Base-by-base conservation (phyloP, 2,329 filamentous ascomycete genomes). In the Fusarium lateritium region DNA sequence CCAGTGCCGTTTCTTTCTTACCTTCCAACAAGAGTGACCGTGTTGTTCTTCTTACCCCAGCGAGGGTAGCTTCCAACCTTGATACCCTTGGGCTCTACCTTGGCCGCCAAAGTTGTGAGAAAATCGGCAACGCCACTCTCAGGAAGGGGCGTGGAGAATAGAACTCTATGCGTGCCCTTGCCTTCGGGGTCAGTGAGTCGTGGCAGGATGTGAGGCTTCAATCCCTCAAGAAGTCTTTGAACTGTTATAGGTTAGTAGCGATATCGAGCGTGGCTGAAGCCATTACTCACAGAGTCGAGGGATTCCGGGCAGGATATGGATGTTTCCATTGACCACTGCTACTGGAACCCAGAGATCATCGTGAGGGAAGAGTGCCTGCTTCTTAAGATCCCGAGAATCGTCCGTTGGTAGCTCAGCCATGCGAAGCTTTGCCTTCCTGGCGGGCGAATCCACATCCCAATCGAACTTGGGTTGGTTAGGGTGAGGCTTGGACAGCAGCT, bases 21-120 rank as follows among this genome's bases (percentile, higher is more conserved):
- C 84, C 81, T 83, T 71, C 89, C 88, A 21, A 98, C 94, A 54
- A 99, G 83, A 13, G 95, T 98, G 47, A 98, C 94, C 0, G 94
- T 96, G 79, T 98, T 98, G 67, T 86, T 86, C 75, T 89, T 89
- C 84, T 93, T 95, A 7, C 92, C 93, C 94, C 94, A 98, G 56
- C 94, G 85, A 36, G 96, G 96, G 80, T 99, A 98, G 79, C 93
- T 97, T 46, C 96, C 96, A 17, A 98, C 94, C 82, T 98, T 98
- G 75, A 98, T 87, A 5, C 94, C 94, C 75, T 87, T 89, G 1
- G 89, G 83, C 77, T 89, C 91, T 22, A 94, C 92, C 78, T 88
- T 88, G 28, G 83, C 86, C 6, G 94, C 93, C 66, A 98, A 82
- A 69, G 93, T 87, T 2, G 94, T 95, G 75, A 99, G 83, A 77